Evolutionary conservation across 768 basidiomycete species (phyloP), one percentile per base, ranked within the genome.

Genomic region (Hemileccinum impolitum): DNA sequence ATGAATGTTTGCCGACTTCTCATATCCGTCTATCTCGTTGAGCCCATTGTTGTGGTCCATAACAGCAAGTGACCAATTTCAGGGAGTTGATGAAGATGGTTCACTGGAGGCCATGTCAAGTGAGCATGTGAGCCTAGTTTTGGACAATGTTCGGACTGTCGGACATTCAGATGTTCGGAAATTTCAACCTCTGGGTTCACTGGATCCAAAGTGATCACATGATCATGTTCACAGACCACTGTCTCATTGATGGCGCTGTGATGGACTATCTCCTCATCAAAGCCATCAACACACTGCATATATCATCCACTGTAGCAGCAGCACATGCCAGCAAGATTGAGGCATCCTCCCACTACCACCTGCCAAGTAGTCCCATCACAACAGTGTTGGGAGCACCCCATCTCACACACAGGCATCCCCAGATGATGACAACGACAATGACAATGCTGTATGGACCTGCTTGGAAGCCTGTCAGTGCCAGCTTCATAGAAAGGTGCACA

Each of bases 211-310:
- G 2, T 8, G 4, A 30, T 30, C 28, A 30, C 28, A 30, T 12
- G 28, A 30, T 8, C 2, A n/a, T n/a, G n/a, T n/a, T n/a, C n/a
- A n/a, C n/a, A n/a, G n/a, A n/a, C n/a, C n/a, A 28, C 26, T 75
- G 75, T 25, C 72, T 80, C 36, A 74, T 89, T 47, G 87, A 90
- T 59, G 80, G 71, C 41, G 77, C 82, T 9, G 82, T 74, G 3
- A 84, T 89, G 80, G 90, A 92, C 59, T 94, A 93, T 69, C 84
- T 97, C 60, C 71, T 93, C 48, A 90, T 93, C 48, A 85, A 89
- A 64, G 75, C 86, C 46, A 84, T 91, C 51, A 75, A 81, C 58
- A 80, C 87, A 0, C 75, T 97, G 28, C 80, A 83, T 21, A 77
- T 75, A 30, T 94, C 92, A 3, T 76, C 93, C 4, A 76, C 77